Percentiles rank a stretch among this genome's conserved stretches.
phyloP scores from a whole-genome alignment of 257 asterid species.

The Solanum lycopersicoides region DNA sequence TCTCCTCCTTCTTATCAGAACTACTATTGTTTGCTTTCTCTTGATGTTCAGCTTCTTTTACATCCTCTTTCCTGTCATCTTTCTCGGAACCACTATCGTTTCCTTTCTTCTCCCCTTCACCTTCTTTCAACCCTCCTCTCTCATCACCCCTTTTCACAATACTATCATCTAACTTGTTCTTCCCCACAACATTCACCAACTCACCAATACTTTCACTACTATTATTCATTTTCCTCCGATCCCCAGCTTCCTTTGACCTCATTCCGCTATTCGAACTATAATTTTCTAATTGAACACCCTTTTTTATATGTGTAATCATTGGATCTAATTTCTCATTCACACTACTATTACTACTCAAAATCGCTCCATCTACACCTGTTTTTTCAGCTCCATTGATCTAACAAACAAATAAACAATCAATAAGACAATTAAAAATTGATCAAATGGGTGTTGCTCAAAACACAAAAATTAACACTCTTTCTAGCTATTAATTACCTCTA shows the following conservation, averaged over 20 bases:
- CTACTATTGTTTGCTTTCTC: slow-evolving; percentile 6
- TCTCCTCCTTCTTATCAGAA: slow-evolving; percentile 11
- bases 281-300: slow-evolving; percentile 2
- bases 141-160: neutral
- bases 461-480: neutral
- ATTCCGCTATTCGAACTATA: slow-evolving; percentile 8
- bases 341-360: slow-evolving; percentile 8
- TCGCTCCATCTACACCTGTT: slow-evolving; percentile 4
- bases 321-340: slow-evolving; percentile 19
- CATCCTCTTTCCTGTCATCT: neutral
- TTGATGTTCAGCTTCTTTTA: neutral
- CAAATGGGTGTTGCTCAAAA: neutral
- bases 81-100: neutral
- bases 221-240: neutral
- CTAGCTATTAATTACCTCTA: slow-evolving; percentile 38
- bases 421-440: neutral
- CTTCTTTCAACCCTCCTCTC: neutral
- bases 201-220: neutral
- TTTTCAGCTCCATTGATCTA: slow-evolving; percentile 9
- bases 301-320: slow-evolving; percentile 4
- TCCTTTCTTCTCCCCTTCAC: neutral
- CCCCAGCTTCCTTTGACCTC: slow-evolving; percentile 10
- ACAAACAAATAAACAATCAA: neutral
- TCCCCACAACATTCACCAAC: neutral
- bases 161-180: neutral